A percentile compares a stretch with the other conserved stretches of the same genome.
These are phyloP conservation scores for Pilasporangium apinafurcum DNA, from an alignment of 352 stramenopile genomes.

Conservation along the genomic window DNA sequence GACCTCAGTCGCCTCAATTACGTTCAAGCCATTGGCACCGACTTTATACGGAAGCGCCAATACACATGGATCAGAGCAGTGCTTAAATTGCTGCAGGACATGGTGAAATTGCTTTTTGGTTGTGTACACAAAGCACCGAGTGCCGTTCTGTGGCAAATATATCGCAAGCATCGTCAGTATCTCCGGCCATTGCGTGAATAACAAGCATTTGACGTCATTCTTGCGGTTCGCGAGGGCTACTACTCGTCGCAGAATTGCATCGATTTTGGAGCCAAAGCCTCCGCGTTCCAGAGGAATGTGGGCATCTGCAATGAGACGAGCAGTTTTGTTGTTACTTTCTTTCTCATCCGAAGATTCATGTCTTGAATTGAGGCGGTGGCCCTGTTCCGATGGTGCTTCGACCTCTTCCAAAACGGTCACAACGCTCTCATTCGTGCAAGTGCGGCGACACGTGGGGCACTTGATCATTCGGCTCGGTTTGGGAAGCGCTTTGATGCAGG, in stretches of 20 bases:
- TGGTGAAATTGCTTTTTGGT: constrained; percentile 45
- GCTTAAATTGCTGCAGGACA: constrained; percentile 49
- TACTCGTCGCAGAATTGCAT: constrained; percentile 49
- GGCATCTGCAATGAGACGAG: constrained; percentile 1
- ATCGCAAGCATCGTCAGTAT: constrained; percentile 54
- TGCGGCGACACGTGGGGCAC: constrained; percentile 54
- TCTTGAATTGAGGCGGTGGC: neutral
- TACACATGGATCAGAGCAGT: constrained; percentile 38
- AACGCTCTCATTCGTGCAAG: constrained; percentile 14
- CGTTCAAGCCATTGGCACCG: constrained; percentile 88
- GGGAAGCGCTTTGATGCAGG: constrained; percentile 33
- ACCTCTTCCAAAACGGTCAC: constrained; percentile 13
- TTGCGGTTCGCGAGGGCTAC: constrained; percentile 34
- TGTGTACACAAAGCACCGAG: constrained; percentile 71
- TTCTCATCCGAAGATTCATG: neutral
- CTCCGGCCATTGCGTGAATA: constrained; percentile 91
- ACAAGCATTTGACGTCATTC: constrained; percentile 73
- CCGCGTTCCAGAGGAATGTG: constrained; percentile 7
- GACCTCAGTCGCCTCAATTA: constrained; percentile 89
- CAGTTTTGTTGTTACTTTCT: neutral
- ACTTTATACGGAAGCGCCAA: constrained; percentile 82
- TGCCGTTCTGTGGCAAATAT: constrained; percentile 25
- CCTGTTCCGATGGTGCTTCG: no score
- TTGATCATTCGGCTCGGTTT: constrained; percentile 19
- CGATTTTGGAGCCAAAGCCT: constrained; percentile 67